phyloP scores from a whole-genome alignment of 169 alveolate genomes.

The Plasmodium gaboni region DNA sequence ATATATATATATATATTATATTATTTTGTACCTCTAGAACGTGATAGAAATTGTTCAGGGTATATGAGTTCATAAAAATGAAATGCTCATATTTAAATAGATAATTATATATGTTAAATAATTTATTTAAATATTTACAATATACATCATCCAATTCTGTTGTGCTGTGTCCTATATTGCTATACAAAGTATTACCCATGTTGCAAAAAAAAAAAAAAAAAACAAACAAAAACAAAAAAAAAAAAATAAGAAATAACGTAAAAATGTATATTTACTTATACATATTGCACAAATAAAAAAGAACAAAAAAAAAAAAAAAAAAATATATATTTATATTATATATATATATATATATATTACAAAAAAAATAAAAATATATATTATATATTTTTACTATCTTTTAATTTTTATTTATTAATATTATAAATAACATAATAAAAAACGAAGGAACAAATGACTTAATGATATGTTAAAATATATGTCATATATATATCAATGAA shows the following conservation, averaged over 20 bases:
- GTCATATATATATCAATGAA: too few relatives aligned
- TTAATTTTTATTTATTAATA: too few relatives aligned
- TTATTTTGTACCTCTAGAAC: conserved; percentile 45
- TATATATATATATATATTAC: too few relatives aligned
- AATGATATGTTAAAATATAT: too few relatives aligned
- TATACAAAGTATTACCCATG: conserved; percentile 61
- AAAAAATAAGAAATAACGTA: background rate
- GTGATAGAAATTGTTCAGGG: conserved; percentile 50
- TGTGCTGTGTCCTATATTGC: conserved; percentile 50
- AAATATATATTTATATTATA: background rate
- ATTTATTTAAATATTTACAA: conserved; percentile 35
- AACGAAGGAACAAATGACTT: too few relatives aligned
- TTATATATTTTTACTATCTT: too few relatives aligned
- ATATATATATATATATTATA: background rate
- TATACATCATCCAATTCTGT: conserved; percentile 53
- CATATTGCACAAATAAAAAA: background rate
- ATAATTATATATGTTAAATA: conserved; percentile 56
- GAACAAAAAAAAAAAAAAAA: background rate
- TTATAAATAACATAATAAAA: too few relatives aligned
- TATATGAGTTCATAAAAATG: conserved; percentile 41
- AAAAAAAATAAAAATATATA: too few relatives aligned
- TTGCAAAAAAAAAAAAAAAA: conserved; percentile 8
- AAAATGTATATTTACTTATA: background rate
- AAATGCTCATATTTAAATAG: conserved; percentile 62
- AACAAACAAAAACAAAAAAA: background rate